Evolutionary conservation across 106 monocot genomes (phyloP).

Genomic region (Agapanthus africanus): DNA sequence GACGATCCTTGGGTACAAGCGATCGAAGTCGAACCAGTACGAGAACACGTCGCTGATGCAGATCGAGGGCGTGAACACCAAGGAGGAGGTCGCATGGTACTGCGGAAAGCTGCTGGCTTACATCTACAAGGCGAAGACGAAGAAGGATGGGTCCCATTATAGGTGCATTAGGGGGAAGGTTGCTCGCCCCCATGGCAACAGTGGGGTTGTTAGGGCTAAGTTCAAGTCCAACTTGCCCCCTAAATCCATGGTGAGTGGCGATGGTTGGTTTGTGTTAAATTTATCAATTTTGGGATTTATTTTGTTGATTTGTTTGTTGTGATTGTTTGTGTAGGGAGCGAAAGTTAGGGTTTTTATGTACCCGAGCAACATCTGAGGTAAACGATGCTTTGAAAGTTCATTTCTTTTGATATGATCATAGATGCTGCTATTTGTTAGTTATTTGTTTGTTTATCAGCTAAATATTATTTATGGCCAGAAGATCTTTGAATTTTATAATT

Average conservation of each 20-base stretch:
- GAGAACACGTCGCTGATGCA: constrained; percentile 73
- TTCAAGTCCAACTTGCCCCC: constrained; percentile 77
- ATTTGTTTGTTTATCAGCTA: too few species aligned
- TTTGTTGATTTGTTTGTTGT: background rate
- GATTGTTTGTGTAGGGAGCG: constrained; percentile 22
- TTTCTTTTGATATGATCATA: too few species aligned
- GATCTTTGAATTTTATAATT: too few species aligned
- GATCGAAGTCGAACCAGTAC: constrained; percentile 71
- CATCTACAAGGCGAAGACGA: constrained; percentile 85
- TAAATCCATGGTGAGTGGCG: constrained; percentile 65
- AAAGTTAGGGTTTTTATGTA: constrained; percentile 70
- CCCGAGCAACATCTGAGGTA: constrained; percentile 64
- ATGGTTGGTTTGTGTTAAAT: background rate
- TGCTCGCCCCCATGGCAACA: constrained; percentile 68
- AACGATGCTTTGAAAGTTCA: too few species aligned
- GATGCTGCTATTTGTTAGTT: too few species aligned
- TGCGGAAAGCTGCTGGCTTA: constrained; percentile 58
- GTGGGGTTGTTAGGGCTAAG: constrained; percentile 70
- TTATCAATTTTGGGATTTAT: background rate
- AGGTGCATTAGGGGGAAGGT: constrained; percentile 84
- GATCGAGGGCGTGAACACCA: constrained; percentile 80
- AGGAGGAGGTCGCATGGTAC: constrained; percentile 72
- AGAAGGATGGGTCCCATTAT: constrained; percentile 50
- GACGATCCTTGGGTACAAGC: constrained; percentile 80
- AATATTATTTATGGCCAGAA: too few species aligned